Evolutionary conservation across 2,329 filamentous ascomycete species (phyloP), one percentile per base, ranked within the genome.

Genomic region (Fusarium burgessii): DNA sequence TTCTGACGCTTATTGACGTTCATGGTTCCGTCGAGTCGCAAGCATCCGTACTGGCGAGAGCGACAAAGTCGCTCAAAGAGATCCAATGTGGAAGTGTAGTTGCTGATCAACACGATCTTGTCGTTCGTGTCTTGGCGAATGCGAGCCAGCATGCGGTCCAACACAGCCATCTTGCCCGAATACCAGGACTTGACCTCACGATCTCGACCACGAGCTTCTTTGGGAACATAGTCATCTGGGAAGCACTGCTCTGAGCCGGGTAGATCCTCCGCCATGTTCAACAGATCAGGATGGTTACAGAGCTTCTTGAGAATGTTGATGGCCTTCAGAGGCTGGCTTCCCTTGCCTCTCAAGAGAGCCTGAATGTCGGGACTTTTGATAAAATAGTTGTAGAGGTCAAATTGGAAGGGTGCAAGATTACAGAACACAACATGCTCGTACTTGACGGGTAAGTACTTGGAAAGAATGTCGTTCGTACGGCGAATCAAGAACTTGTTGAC

Each of bases 371-470:
- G 95, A 66, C 95, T 98, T 52, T 92, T 93, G 80, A 99, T 95
- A 81, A 99, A 99, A 81, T 98, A 93, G 77, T 97, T 97, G 85
- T 99, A 99, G 3, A 99, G 85, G 72, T 93, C 93, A 58, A 94
- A 87, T 80, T 99, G 96, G 82, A 99, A 98, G 0, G 93, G 93
- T 18, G 96, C 92, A 47, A 97, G 87, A 75, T 95, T 95, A 86
- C 96, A 99, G 82, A 99, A 99, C 2, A 99, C 96, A 33, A 99
- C 96, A 79, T 99, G 96, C 81, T 99, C 96, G 81, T 99, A 99
- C 84, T 99, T 99, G 84, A 98, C 91, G 0, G 96, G 96, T 64
- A 99, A 84, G 78, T 99, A 99, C 80, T 99, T 99, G 55, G 95
- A 98, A 27, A 99, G 83, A 68, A 99, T 97, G 78, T 99, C 96